Evolutionary conservation across 768 basidiomycete species (phyloP).

Genomic region (Bullera alba): DNA sequence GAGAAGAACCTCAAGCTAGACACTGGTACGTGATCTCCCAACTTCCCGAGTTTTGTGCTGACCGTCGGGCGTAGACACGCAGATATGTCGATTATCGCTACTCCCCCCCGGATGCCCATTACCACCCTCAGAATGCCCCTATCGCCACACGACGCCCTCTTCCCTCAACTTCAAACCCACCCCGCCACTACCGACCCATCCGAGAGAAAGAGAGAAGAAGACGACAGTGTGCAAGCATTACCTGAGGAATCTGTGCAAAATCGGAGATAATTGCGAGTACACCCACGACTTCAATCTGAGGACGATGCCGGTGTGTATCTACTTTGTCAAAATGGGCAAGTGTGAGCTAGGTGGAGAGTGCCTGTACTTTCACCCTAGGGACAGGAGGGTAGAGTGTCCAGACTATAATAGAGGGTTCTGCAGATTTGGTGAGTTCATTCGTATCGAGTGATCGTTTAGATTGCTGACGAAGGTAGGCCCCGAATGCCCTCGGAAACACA

Average conservation of each 20-base stretch:
- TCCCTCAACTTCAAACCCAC: conserved; percentile 82
- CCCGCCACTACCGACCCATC: conserved; percentile 71
- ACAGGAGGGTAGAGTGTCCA: conserved; percentile 81
- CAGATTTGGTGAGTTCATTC: conserved; percentile 63
- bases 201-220: conserved; percentile 47
- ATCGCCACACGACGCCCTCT: conserved; percentile 85
- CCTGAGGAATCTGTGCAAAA: conserved; percentile 95
- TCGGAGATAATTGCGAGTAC: conserved; percentile 96
- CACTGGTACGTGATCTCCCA: conserved; percentile 62
- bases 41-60: conserved; percentile 1
- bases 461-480: conserved; percentile 58
- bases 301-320: conserved; percentile 97
- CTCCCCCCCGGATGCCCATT: conserved; percentile 81
- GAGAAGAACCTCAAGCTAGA: conserved; percentile 82
- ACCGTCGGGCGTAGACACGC: conserved; percentile 60
- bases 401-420: conserved; percentile 96
- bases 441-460: background rate
- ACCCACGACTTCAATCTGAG: conserved; percentile 92
- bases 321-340: conserved; percentile 96
- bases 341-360: conserved; percentile 97
- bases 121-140: conserved; percentile 81
- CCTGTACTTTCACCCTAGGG: conserved; percentile 75
- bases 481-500: conserved; percentile 81
- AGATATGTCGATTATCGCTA: conserved; percentile 81
- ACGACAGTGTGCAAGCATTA: conserved; percentile 96